Evolutionary conservation across 1,139 yeast genomes (phyloP).

Genomic region (Suhomyces atakaporum): DNA sequence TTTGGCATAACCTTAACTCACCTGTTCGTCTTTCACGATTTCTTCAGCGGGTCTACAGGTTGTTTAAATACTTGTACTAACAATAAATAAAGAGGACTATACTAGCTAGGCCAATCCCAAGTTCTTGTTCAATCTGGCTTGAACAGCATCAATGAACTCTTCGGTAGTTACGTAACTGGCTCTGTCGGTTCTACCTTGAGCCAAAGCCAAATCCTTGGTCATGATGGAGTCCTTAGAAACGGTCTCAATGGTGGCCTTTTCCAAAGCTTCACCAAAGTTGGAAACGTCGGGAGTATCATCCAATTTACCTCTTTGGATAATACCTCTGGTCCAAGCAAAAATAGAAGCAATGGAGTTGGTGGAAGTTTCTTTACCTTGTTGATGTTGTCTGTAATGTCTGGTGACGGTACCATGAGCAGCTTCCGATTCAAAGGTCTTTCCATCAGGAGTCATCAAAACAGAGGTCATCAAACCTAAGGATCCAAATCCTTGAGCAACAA

Average conservation of each 20-base stretch:
- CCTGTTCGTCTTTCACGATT: too few species aligned
- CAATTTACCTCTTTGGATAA: slow-evolving; percentile 76
- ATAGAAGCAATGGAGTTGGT: slow-evolving; percentile 85
- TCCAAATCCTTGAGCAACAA: slow-evolving; percentile 86
- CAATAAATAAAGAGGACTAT: background rate
- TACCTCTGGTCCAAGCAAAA: slow-evolving; percentile 86
- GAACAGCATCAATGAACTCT: slow-evolving; percentile 74
- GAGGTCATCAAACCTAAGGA: slow-evolving; percentile 85
- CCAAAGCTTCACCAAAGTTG: slow-evolving; percentile 64
- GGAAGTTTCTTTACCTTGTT: slow-evolving; percentile 81
- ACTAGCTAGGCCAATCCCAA: slow-evolving; percentile 17
- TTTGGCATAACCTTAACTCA: too few species aligned
- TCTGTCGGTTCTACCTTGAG: slow-evolving; percentile 67
- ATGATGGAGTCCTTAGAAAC: slow-evolving; percentile 73
- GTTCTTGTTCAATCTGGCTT: slow-evolving; percentile 46
- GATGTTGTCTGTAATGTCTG: slow-evolving; percentile 82
- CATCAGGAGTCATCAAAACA: slow-evolving; percentile 82
- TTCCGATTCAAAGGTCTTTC: slow-evolving; percentile 78
- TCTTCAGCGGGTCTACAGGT: too few species aligned
- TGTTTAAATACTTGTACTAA: background rate
- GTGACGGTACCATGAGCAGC: slow-evolving; percentile 91
- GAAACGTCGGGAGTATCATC: slow-evolving; percentile 73
- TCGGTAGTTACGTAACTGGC: slow-evolving; percentile 71
- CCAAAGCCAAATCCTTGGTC: slow-evolving; percentile 83
- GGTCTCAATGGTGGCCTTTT: slow-evolving; percentile 68